phyloP scores from a whole-genome alignment of 2,329 filamentous ascomycete species.

The Pseudogymnoascus sp. region DNA sequence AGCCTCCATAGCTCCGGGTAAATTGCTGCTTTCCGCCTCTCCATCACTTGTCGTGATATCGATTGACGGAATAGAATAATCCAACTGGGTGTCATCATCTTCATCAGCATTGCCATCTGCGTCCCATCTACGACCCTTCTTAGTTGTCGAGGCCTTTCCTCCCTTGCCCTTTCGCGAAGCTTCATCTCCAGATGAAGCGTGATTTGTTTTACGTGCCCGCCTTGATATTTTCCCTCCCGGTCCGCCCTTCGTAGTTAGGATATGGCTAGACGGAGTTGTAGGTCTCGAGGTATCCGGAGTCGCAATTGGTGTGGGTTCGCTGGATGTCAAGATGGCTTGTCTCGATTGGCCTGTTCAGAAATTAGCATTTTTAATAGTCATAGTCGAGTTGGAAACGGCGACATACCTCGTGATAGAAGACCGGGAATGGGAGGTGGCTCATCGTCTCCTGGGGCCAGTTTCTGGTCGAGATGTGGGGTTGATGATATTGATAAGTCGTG shows the following conservation, averaged over 20 bases:
- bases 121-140: constrained; percentile 89
- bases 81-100: constrained; percentile 67
- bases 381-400: not conserved
- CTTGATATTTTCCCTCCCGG: constrained; percentile 73
- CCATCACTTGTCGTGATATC: constrained; percentile 45
- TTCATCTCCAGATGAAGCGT: constrained; percentile 80
- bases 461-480: constrained; percentile 23
- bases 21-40: constrained; percentile 37
- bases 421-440: constrained; percentile 43
- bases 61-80: constrained; percentile 70
- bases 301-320: constrained; percentile 59
- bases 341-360: constrained; percentile 21
- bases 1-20: constrained; percentile 58
- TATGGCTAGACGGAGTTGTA: constrained; percentile 60
- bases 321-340: constrained; percentile 25
- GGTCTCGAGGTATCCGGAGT: constrained; percentile 75
- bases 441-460: constrained; percentile 29
- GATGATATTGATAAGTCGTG: constrained; percentile 21
- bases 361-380: constrained; percentile 9
- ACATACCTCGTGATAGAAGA: constrained; percentile 24
- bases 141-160: constrained; percentile 48
- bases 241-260: constrained; percentile 66
- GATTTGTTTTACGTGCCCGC: constrained; percentile 60
- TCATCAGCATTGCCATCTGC: constrained; percentile 81
- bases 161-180: constrained; percentile 52